Evolutionary conservation across 164 flowering plant genomes (phyloP), one percentile per base, ranked within the genome.

Genomic region (Malania oleifera): DNA sequence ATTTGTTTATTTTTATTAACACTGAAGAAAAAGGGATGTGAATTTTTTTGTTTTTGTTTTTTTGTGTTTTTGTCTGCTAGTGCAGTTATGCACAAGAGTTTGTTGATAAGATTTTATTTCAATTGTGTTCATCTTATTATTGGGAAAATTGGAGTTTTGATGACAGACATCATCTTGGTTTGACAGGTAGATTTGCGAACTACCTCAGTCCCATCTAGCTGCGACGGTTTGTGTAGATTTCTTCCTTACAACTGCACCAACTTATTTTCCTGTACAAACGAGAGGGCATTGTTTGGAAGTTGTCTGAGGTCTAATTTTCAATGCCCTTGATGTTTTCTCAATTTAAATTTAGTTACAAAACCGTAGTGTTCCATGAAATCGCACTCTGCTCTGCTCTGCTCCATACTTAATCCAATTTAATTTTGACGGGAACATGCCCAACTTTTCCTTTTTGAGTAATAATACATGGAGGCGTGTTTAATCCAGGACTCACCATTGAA

Each of bases 261-360:
- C 35, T 31, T 9, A 0, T 41, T 59, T 26, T 7, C 14, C 34
- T 23, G 11, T 41, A 52, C 18, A 7, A n/a, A 52, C 11, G 52
- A 38, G 22, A 26, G 37, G 40, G 17, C 1, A 37, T 8, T 54
- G 41, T 57, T 44, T n/a, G 8, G 5, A 29, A 52, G 39, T 31
- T 12, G 23, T 48, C 56, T 1, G 38, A 27, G 53, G 31, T 56
- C 34, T 40, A 35, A 28, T 23, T 40, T 28, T 34, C 27, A 57
- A 49, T 43, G 44, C 60, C 8, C 34, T 47, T 52, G n/a, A n/a
- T n/a, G 38, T 60, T 61, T 26, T 14, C 46, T 43, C 13, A 26
- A 17, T 31, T 49, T 45, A 12, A 39, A 37, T 8, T 20, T 20
- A 15, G 35, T 47, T 31, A 46, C 29, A 28, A 40, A 29, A 47